Evolutionary conservation across 1,284 basidiomycete species (phyloP).

Genomic region (Puccinia triticina): DNA sequence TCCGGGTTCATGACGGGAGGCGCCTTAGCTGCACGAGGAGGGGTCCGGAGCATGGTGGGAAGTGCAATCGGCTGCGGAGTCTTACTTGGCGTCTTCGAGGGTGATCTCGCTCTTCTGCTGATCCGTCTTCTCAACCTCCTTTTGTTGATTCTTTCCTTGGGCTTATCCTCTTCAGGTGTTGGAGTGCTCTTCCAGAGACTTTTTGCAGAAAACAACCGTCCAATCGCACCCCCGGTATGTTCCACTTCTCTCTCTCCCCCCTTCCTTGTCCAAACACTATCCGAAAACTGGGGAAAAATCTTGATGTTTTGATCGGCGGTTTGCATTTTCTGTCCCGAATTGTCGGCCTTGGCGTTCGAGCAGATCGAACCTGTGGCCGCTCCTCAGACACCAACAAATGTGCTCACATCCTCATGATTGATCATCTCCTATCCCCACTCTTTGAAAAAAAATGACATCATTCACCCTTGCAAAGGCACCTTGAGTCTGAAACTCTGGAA

Average conservation of each 20-base stretch:
- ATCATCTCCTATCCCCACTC: not conserved
- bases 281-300: not conserved
- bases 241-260: not conserved
- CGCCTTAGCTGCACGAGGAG: constrained; percentile 91
- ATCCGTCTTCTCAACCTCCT: not conserved
- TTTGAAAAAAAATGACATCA: no score
- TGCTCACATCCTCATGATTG: constrained; percentile 33
- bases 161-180: constrained; percentile 67
- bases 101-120: not conserved
- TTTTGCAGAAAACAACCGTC: constrained; percentile 78
- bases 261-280: not conserved
- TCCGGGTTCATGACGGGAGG: constrained; percentile 98
- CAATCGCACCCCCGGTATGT: constrained; percentile 57
- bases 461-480: no score
- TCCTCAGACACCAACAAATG: constrained; percentile 5
- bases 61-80: constrained; percentile 96
- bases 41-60: constrained; percentile 83
- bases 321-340: not conserved
- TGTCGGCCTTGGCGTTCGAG: not conserved
- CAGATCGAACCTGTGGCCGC: constrained; percentile 38
- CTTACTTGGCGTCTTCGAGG: constrained; percentile 80
- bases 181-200: constrained; percentile 82
- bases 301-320: not conserved
- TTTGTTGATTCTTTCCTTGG: not conserved
- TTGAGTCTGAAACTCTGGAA: no score